Conservation (phyloP, 1,284 basidiomycete species). For the Ceratobasidium sp. region DNA sequence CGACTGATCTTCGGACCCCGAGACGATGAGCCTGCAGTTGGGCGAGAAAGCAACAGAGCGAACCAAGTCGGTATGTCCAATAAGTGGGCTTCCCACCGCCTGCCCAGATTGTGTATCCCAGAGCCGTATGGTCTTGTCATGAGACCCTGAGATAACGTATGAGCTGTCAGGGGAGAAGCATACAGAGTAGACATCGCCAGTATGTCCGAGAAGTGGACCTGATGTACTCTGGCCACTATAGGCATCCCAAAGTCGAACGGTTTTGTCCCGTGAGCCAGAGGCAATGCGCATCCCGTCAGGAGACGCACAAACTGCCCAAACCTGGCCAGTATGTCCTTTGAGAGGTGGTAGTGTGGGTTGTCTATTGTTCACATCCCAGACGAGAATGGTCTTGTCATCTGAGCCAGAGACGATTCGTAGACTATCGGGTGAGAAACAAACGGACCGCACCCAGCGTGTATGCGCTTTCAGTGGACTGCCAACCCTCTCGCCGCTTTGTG, state of each 20-base stretch:
- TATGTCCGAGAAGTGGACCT: too few species aligned
- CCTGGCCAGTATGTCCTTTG: background rate
- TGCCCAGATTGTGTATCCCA: conserved; percentile 10
- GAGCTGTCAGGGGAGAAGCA: background rate
- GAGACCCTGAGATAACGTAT: background rate
- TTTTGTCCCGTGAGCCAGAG: background rate
- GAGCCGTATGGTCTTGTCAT: conserved; percentile 21
- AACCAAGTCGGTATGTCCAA: background rate
- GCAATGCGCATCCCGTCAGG: background rate
- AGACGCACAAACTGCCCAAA: background rate
- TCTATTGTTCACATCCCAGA: too few species aligned
- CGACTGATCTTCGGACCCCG: background rate
- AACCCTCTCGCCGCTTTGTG: too few species aligned
- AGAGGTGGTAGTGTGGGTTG: too few species aligned
- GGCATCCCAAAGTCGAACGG: background rate
- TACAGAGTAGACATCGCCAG: too few species aligned
- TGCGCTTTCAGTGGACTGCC: too few species aligned
- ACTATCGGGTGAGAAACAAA: too few species aligned
- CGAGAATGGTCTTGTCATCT: too few species aligned
- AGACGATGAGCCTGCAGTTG: background rate
- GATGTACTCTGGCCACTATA: too few species aligned
- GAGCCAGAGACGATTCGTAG: too few species aligned
- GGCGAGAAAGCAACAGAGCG: background rate
- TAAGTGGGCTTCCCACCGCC: background rate
- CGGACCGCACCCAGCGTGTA: too few species aligned